Percentiles rank a stretch among this genome's conserved stretches.
phyloP scores from a whole-genome alignment of 2,329 filamentous ascomycete species.

The Hypoxylon sp. region DNA sequence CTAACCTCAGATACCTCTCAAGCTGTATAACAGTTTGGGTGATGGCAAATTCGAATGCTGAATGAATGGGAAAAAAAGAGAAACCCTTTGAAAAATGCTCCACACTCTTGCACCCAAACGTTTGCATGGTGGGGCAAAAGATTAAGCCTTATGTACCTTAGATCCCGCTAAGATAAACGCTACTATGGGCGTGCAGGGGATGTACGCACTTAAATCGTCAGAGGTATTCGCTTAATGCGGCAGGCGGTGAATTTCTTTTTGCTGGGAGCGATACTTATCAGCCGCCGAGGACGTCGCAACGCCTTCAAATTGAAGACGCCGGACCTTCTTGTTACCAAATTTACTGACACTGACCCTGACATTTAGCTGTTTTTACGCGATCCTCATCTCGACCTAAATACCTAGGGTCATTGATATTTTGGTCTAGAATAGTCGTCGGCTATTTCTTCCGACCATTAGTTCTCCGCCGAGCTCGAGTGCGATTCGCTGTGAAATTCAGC shows the following conservation, averaged over 20 bases:
- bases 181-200: conserved; percentile 12
- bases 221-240: conserved; percentile 27
- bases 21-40: conserved; percentile 3
- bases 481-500: neutral
- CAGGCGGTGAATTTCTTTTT: conserved; percentile 41
- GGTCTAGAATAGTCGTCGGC: neutral
- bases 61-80: conserved; percentile 14
- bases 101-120: conserved; percentile 22
- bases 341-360: conserved; percentile 5
- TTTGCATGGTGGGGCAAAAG: conserved; percentile 28
- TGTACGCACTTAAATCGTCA: conserved; percentile 12
- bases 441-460: conserved; percentile 2
- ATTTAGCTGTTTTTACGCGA: neutral
- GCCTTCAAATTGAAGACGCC: conserved; percentile 7
- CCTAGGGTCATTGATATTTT: neutral
- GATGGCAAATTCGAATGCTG: conserved; percentile 12
- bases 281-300: conserved; percentile 37
- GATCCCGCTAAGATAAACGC: conserved; percentile 41
- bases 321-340: conserved; percentile 20
- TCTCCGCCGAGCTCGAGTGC: neutral
- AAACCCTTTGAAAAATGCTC: conserved; percentile 15
- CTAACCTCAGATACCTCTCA: neutral
- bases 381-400: neutral
- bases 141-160: conserved; percentile 36
- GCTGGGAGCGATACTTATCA: conserved; percentile 27